Conservation (phyloP, 1,139 yeast genomes). For the Geotrichum histeridarum region DNA sequence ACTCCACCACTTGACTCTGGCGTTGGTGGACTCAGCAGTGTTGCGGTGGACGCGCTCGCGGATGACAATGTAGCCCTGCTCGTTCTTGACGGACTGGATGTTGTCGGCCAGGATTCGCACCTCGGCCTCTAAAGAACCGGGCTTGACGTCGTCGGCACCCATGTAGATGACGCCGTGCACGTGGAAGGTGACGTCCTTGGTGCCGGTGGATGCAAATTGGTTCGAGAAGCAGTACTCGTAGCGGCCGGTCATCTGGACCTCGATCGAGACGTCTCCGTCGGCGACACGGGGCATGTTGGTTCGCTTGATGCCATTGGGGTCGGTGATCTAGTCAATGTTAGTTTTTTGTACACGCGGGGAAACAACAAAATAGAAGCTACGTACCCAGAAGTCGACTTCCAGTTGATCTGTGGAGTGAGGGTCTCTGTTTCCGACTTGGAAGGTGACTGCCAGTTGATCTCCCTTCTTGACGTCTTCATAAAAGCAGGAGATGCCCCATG, state of each 20-base stretch:
- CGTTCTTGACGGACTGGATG: constrained; percentile 84
- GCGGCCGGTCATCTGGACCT: constrained; percentile 58
- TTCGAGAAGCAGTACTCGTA: constrained; percentile 88
- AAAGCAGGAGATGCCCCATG: constrained; percentile 84
- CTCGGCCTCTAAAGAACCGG: constrained; percentile 80
- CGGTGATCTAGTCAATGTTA: constrained; percentile 46
- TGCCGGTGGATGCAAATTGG: constrained; percentile 64
- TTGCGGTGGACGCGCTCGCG: constrained; percentile 97
- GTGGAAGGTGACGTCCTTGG: constrained; percentile 91
- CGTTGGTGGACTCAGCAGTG: constrained; percentile 95
- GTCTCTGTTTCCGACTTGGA: constrained; percentile 92
- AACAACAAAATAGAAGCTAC: constrained; percentile 19
- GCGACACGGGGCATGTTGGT: constrained; percentile 53
- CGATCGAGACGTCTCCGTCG: constrained; percentile 71
- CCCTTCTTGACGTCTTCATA: constrained; percentile 74
- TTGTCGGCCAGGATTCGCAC: constrained; percentile 70
- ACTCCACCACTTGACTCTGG: constrained; percentile 98
- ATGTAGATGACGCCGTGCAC: constrained; percentile 89
- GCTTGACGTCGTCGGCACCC: constrained; percentile 75
- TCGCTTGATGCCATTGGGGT: constrained; percentile 56
- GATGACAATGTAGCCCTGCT: constrained; percentile 79
- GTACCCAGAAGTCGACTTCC: constrained; percentile 63
- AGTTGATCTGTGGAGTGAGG: constrained; percentile 72
- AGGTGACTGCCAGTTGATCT: constrained; percentile 83
- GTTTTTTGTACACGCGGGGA: constrained; percentile 17